Percentiles rank a stretch among this genome's conserved stretches.
Conservation (phyloP, 2,329 filamentous ascomycete species). For the Penicillium occitanis region DNA sequence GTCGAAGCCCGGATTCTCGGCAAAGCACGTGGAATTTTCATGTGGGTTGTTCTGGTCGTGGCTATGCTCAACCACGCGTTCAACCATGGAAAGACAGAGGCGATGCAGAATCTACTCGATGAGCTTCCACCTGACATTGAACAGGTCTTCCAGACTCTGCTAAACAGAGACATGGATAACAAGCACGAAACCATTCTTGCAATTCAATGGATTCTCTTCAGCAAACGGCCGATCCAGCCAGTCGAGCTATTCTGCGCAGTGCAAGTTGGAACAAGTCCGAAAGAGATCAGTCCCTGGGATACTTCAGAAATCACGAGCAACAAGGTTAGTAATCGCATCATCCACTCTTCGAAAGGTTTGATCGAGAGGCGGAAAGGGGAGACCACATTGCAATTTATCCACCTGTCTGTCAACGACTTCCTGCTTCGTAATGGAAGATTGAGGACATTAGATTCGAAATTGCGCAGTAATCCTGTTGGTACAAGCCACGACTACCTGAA, state of each 20-base stretch:
- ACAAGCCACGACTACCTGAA: background rate
- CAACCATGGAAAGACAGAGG: slow-evolving; percentile 27
- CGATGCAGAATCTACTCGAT: slow-evolving; percentile 30
- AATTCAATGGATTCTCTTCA: background rate
- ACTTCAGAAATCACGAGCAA: background rate
- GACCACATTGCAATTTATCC: background rate
- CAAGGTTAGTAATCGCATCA: background rate
- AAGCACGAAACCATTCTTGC: background rate
- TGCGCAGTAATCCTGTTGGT: background rate
- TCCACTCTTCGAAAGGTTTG: background rate
- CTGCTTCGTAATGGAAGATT: background rate
- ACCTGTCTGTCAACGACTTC: background rate
- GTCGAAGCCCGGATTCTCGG: background rate
- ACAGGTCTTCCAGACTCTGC: background rate
- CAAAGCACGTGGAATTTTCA: slow-evolving; percentile 40
- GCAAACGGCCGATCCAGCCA: background rate
- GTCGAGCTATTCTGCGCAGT: background rate
- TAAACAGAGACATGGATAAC: background rate
- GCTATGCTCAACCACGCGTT: slow-evolving; percentile 41
- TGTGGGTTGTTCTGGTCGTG: slow-evolving; percentile 47
- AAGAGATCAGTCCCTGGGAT: background rate
- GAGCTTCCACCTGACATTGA: background rate
- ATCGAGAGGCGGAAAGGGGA: background rate
- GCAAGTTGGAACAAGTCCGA: slow-evolving; percentile 22
- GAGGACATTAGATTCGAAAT: background rate